Evolutionary conservation across 208 protist genomes (phyloP), one percentile per base, ranked within the genome.

Genomic region (Trichomonas tenax): DNA sequence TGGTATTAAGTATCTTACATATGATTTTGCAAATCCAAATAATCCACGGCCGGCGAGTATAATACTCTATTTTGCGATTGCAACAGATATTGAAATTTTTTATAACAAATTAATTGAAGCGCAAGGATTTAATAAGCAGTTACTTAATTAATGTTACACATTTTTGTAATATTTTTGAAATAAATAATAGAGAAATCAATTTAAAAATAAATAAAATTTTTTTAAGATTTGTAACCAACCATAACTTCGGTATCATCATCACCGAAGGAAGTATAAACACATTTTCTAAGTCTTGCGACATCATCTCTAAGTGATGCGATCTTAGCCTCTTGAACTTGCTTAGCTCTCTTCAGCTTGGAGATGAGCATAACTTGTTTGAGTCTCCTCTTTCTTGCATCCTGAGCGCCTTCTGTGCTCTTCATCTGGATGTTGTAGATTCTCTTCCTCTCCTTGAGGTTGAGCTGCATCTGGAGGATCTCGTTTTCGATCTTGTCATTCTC

Each of bases 401-500:
- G 40, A 14, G 44, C 86, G 4, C 44, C 86, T 38, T 93, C 86
- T 23, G 26, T 93, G 31, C 86, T 93, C 45, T 93, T 93, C 86
- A 93, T 93, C 45, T 93, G 40, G 26, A 51, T 40, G 44, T 93
- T 93, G 31, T 93, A 93, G 23, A 93, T 93, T 15, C 44, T 48
- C n/a, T 93, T 93, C 45, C 86, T 93, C 45, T 93, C 86, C 45
- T 93, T 93, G 4, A 93, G 44, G 10, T 41, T 41, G 0, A 93
- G 31, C 46, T 93, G 86, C 44, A 51, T 93, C 17, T 93, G 40
- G n/a, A 93, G 44, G 51, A 93, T 93, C 26, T 93, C 86, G 41
- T 93, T 41, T 93, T 93, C 86, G 34, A 93, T 93, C n/a, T 93
- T 93, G 46, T 93, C 86, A 38, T 93, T 93, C 45, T 93, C 86